These are phyloP conservation scores for Suhomyces sp. DNA, from an alignment of 805 yeast species.

Conservation along the genomic window DNA sequence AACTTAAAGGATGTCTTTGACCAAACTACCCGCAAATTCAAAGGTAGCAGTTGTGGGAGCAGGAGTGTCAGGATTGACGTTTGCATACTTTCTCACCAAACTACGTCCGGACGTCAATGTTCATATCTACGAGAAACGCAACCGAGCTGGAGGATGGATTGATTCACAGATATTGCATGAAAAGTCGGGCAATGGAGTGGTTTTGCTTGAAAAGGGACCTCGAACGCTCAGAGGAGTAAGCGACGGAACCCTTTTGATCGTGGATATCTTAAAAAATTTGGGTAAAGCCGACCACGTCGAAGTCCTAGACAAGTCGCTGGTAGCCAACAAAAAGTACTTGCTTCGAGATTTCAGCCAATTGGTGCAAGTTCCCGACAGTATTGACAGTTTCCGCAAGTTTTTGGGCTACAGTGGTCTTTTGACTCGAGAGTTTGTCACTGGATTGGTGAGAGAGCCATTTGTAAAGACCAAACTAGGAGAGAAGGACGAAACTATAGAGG, in stretches of 20 bases:
- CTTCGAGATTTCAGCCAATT: slow-evolving; percentile 46
- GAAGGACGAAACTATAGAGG: slow-evolving; percentile 58
- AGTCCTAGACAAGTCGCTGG: slow-evolving; percentile 55
- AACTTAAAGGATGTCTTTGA: slow-evolving; percentile 12
- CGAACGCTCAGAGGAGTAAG: slow-evolving; percentile 83
- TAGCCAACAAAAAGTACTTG: slow-evolving; percentile 72
- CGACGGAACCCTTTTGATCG: slow-evolving; percentile 67
- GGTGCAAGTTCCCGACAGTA: slow-evolving; percentile 51
- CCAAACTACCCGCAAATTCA: slow-evolving; percentile 26
- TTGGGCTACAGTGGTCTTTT: slow-evolving; percentile 43
- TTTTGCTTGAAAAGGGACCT: slow-evolving; percentile 80
- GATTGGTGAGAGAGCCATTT: slow-evolving; percentile 53
- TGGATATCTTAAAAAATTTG: slow-evolving; percentile 55
- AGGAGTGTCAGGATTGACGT: slow-evolving; percentile 84
- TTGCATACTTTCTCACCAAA: slow-evolving; percentile 61
- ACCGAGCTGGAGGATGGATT: slow-evolving; percentile 79
- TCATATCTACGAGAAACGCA: slow-evolving; percentile 55
- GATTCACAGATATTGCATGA: slow-evolving; percentile 41
- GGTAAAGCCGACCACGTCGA: slow-evolving; percentile 49
- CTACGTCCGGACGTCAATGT: slow-evolving; percentile 76
- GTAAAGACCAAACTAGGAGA: slow-evolving; percentile 17
- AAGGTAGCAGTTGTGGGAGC: slow-evolving; percentile 77
- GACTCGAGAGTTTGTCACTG: slow-evolving; percentile 37
- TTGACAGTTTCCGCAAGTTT: slow-evolving; percentile 25
- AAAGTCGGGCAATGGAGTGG: slow-evolving; percentile 15